Percentiles rank a stretch among this genome's conserved stretches.
Evolutionary conservation across 192 early-diverging fungal species (phyloP).

Genomic region (Gigaspora rosea): DNA sequence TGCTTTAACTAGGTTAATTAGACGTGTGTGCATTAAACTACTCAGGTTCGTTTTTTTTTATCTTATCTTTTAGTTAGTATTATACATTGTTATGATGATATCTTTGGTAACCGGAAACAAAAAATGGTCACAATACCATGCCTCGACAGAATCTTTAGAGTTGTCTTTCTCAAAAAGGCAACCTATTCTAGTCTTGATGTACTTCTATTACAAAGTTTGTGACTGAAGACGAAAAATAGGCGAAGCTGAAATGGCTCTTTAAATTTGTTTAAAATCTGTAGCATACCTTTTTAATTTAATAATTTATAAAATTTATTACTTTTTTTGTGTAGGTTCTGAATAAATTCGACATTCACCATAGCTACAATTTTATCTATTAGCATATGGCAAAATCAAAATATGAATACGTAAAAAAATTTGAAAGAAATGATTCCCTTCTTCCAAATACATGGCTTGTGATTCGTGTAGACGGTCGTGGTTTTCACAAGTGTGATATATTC

Average conservation of each 20-base stretch:
- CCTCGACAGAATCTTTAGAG: background rate
- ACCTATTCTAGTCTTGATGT: background rate
- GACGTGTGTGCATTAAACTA: too few relatives aligned
- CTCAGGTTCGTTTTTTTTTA: background rate
- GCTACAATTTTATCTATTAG: background rate
- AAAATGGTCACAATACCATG: background rate
- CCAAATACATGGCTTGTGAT: constrained; percentile 89
- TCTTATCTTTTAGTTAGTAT: background rate
- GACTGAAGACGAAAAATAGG: constrained; percentile 12
- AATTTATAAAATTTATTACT: background rate
- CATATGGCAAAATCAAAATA: constrained; percentile 88
- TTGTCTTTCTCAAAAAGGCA: background rate
- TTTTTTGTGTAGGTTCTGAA: background rate
- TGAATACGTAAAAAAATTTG: constrained; percentile 91
- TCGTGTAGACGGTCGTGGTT: constrained; percentile 90
- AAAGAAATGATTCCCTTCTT: constrained; percentile 72
- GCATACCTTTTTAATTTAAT: too few relatives aligned
- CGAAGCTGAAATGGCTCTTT: background rate
- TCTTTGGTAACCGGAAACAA: constrained; percentile 11
- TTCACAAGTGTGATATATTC: constrained; percentile 61
- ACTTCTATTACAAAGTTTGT: background rate
- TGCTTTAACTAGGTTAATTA: too few relatives aligned
- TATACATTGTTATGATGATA: constrained; percentile 1
- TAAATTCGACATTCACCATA: background rate
- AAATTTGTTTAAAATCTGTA: background rate